Percentiles rank a stretch among this genome's conserved stretches.
Evolutionary conservation across 1,284 basidiomycete genomes (phyloP).

Genomic region (Termitomyces sp.): DNA sequence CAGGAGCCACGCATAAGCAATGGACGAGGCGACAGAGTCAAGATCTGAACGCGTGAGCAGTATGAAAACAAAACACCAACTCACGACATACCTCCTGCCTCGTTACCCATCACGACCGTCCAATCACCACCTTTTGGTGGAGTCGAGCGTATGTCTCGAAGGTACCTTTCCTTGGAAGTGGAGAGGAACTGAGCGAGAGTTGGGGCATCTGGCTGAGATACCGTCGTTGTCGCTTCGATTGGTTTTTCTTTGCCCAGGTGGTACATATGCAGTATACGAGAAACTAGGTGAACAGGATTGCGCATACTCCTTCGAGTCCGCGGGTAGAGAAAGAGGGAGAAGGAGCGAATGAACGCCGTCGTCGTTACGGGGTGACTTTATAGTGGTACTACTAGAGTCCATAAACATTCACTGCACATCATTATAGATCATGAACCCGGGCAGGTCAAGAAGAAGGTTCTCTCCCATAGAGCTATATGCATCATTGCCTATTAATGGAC

Average conservation of each 20-base stretch:
- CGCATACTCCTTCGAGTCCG: conserved; percentile 16
- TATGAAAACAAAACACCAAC: conserved; percentile 6
- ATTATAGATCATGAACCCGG: too few relatives aligned
- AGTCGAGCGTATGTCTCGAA: conserved; percentile 29
- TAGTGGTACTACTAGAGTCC: conserved; percentile 3
- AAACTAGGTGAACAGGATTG: conserved; percentile 28
- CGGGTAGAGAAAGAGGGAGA: not conserved
- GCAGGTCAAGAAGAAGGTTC: not conserved
- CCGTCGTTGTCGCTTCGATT: conserved; percentile 11
- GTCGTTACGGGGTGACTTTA: conserved; percentile 3
- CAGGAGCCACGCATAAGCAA: conserved; percentile 75
- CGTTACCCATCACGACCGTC: conserved; percentile 87
- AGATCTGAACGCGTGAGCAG: conserved; percentile 56
- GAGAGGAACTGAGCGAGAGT: conserved; percentile 35
- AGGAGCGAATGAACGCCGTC: conserved; percentile 6
- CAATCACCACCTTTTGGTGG: conserved; percentile 48
- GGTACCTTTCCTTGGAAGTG: conserved; percentile 33
- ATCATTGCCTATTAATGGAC: not conserved
- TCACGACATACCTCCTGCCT: conserved; percentile 72
- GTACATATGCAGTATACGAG: conserved; percentile 21
- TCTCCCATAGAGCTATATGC: not conserved
- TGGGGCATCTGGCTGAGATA: conserved; percentile 10
- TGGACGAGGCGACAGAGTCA: conserved; percentile 79
- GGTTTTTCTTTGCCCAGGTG: conserved; percentile 18
- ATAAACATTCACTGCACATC: not conserved